phyloP scores from a whole-genome alignment of 441 rosid species.

The Aquilaria agallochum region DNA sequence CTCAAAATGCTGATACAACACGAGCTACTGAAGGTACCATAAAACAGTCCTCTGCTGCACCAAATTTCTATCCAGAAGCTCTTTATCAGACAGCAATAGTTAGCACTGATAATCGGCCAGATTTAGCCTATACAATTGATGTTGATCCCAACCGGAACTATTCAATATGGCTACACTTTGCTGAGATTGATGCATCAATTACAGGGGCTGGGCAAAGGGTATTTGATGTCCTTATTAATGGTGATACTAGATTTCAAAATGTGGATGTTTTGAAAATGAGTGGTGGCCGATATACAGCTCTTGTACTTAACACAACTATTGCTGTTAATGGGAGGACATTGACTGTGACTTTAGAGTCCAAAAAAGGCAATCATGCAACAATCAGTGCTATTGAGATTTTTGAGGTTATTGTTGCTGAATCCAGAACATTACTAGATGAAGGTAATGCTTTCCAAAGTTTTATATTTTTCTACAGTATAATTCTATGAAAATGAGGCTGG shows the following conservation, averaged over 20 bases:
- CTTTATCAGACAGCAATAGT: conserved; percentile 78
- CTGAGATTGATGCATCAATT: conserved; percentile 80
- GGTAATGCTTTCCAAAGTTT: conserved; percentile 38
- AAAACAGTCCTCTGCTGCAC: conserved; percentile 56
- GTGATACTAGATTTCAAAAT: conserved; percentile 37
- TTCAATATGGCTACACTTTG: conserved; percentile 92
- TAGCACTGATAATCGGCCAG: conserved; percentile 66
- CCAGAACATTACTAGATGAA: conserved; percentile 70
- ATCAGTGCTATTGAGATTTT: conserved; percentile 89
- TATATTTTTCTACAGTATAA: neutral
- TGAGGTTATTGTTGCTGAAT: conserved; percentile 64
- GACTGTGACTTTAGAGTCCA: conserved; percentile 70
- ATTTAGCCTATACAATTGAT: conserved; percentile 65
- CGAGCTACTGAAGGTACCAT: conserved; percentile 66
- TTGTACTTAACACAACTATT: conserved; percentile 78
- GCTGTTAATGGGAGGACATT: conserved; percentile 80
- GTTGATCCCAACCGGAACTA: conserved; percentile 91
- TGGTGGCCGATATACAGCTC: conserved; percentile 65
- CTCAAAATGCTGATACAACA: conserved; percentile 47
- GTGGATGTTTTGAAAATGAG: conserved; percentile 69
- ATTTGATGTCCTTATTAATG: conserved; percentile 81
- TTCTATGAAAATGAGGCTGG: conserved; percentile 7
- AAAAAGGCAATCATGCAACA: conserved; percentile 56
- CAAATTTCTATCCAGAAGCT: conserved; percentile 86
- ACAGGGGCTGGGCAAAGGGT: conserved; percentile 66